A percentile compares a stretch with the other conserved stretches of the same genome.
These are phyloP conservation scores for Apiospora marii DNA, from an alignment of 2,329 filamentous ascomycete genomes.

Conservation along the genomic window DNA sequence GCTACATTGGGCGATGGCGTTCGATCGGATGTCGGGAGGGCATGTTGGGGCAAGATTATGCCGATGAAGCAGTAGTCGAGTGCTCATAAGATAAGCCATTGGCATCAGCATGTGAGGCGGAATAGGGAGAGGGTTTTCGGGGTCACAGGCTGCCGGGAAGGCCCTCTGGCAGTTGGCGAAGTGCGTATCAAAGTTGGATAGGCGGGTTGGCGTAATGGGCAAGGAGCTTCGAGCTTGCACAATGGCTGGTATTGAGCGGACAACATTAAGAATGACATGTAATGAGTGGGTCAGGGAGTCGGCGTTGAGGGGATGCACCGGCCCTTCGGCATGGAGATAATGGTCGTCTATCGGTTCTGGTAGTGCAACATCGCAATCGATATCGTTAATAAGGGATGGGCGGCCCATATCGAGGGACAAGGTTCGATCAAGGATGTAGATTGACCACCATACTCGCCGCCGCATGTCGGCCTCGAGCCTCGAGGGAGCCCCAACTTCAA, in stretches of 20 bases:
- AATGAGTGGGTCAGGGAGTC: slow-evolving; percentile 73
- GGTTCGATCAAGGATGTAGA: slow-evolving; percentile 87
- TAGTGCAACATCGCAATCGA: slow-evolving; percentile 84
- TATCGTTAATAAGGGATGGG: slow-evolving; percentile 83
- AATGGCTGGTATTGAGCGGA: slow-evolving; percentile 78
- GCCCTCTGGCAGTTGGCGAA: slow-evolving; percentile 77
- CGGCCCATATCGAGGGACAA: slow-evolving; percentile 82
- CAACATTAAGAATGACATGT: slow-evolving; percentile 81
- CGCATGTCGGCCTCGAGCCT: slow-evolving; percentile 86
- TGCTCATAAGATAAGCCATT: slow-evolving; percentile 80
- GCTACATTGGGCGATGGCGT: slow-evolving; percentile 81
- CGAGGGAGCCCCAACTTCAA: slow-evolving; percentile 76
- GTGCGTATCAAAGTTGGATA: slow-evolving; percentile 83
- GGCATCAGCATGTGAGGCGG: slow-evolving; percentile 79
- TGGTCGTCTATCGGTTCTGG: slow-evolving; percentile 85
- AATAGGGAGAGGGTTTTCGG: slow-evolving; percentile 70
- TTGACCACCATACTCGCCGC: slow-evolving; percentile 89
- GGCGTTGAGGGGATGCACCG: slow-evolving; percentile 58
- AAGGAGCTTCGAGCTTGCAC: slow-evolving; percentile 74
- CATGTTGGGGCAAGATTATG: slow-evolving; percentile 84
- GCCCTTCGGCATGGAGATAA: slow-evolving; percentile 68
- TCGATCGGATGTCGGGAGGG: slow-evolving; percentile 68
- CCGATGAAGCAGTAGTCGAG: slow-evolving; percentile 84
- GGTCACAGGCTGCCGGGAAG: slow-evolving; percentile 79
- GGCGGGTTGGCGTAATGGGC: slow-evolving; percentile 69